A percentile compares a stretch with the other conserved stretches of the same genome.
Conservation (phyloP, 768 basidiomycete genomes). For the Chiua virens region DNA sequence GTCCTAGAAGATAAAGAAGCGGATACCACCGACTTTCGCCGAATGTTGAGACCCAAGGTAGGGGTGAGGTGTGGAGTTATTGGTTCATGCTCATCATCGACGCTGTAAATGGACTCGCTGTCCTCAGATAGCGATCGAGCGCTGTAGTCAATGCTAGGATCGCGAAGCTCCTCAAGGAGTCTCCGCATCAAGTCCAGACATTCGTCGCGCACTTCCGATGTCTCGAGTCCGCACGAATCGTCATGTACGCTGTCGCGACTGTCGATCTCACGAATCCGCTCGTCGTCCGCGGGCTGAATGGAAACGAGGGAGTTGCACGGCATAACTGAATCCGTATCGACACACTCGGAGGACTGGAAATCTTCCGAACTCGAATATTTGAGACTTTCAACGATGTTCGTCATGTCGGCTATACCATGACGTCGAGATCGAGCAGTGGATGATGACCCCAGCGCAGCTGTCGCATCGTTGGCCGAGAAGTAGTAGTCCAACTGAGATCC, state of each 20-base stretch:
- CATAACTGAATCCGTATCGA: background rate
- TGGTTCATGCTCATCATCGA: background rate
- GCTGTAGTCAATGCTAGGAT: conserved; percentile 5
- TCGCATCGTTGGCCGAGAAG: background rate
- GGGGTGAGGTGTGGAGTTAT: background rate
- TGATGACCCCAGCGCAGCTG: background rate
- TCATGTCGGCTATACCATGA: conserved; percentile 13
- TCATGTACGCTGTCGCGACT: background rate
- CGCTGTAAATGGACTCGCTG: background rate
- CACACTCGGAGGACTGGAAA: background rate
- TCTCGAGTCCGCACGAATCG: background rate
- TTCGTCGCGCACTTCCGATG: background rate
- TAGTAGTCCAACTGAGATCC: background rate
- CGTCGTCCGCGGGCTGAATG: background rate
- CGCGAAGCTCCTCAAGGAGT: conserved; percentile 11
- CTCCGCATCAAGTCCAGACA: conserved; percentile 7
- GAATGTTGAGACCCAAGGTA: background rate
- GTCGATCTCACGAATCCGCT: background rate
- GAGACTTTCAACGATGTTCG: background rate
- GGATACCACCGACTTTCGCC: background rate
- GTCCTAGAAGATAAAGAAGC: background rate
- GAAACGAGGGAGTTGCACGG: background rate
- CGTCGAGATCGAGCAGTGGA: conserved; percentile 9
- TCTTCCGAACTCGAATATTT: background rate
- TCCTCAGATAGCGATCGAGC: conserved; percentile 5